Evolutionary conservation across 2,329 filamentous ascomycete species (phyloP), one percentile per base, ranked within the genome.

Genomic region (Phoma sp.): DNA sequence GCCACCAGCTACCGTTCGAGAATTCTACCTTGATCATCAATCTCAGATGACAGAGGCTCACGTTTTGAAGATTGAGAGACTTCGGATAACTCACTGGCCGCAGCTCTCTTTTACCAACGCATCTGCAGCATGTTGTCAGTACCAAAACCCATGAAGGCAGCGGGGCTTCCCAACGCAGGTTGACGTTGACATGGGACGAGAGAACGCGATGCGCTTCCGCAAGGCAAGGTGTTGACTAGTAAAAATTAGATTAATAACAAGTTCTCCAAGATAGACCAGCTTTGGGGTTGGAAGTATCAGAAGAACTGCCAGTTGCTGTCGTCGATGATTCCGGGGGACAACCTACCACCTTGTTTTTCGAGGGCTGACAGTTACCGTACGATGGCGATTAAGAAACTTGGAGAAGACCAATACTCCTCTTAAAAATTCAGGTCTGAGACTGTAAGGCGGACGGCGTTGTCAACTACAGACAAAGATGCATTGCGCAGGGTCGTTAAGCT

Each of bases 301-400:
- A 17, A 33, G 43, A 47, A 7, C 34, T 29, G 14, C 34, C 33
- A 17, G 46, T 59, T 17, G 56, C 40, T 18, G 49, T 60, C 15
- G 42, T 61, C n/a, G 56, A 56, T 5, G 30, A 56, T 17, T 50
- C 55, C 15, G 57, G 57, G 12, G 55, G 57, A 10, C 25, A 37
- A 11, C n/a, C 55, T 58, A 51, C 33, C 7, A 33, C 58, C 7
- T 55, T 56, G 30, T 58, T 55, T 28, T 38, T 52, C n/a, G 5
- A 60, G 56, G 28, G 55, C 55, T 4, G 18, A 57, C 5, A 46
- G 57, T 5, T 38, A 60, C 42, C 55, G 29, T 12, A 43, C 47
- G 2, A 39, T 55, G 14, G 58, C 58, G 3, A 47, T 60, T 21
- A 51, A 53, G n/a, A 49, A 59, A n/a, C 47, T 51, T 12, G 9